These are phyloP conservation scores for Lactifluus subvellereus DNA, from an alignment of 768 basidiomycete species.

Conservation along the genomic window DNA sequence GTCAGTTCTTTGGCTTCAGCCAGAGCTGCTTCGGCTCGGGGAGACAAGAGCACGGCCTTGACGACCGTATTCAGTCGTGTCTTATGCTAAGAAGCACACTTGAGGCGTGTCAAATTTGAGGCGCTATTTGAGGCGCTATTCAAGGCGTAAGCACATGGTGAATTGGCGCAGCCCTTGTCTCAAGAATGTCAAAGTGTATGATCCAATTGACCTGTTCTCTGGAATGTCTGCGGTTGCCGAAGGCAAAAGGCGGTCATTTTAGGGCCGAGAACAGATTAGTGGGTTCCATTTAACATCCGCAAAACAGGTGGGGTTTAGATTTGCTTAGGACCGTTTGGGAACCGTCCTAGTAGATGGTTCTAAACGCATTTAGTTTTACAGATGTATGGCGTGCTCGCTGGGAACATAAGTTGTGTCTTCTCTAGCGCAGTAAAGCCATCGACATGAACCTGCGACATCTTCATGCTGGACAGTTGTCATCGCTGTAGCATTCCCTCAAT, in stretches of 20 bases:
- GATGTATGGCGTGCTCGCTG: too few species aligned
- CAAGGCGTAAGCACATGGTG: not conserved
- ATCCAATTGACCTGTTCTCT: not conserved
- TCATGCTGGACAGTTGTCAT: not conserved
- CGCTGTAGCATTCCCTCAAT: not conserved
- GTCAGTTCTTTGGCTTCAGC: not conserved
- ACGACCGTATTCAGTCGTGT: not conserved
- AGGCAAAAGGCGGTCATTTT: not conserved
- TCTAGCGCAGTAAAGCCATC: too few species aligned
- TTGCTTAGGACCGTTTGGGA: too few species aligned
- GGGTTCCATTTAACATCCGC: too few species aligned
- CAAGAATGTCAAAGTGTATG: not conserved
- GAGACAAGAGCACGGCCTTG: not conserved
- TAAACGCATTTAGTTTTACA: too few species aligned
- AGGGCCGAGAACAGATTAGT: not conserved
- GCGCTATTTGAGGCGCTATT: not conserved
- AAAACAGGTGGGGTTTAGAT: too few species aligned
- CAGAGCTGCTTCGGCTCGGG: not conserved
- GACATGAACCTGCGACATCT: too few species aligned
- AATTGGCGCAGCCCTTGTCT: not conserved
- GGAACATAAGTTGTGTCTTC: too few species aligned
- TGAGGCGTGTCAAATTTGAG: not conserved
- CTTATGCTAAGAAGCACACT: not conserved
- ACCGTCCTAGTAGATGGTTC: too few species aligned
- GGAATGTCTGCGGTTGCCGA: not conserved